Conservation (phyloP, 148 eudicot genomes). For the Camellia sinensis region DNA sequence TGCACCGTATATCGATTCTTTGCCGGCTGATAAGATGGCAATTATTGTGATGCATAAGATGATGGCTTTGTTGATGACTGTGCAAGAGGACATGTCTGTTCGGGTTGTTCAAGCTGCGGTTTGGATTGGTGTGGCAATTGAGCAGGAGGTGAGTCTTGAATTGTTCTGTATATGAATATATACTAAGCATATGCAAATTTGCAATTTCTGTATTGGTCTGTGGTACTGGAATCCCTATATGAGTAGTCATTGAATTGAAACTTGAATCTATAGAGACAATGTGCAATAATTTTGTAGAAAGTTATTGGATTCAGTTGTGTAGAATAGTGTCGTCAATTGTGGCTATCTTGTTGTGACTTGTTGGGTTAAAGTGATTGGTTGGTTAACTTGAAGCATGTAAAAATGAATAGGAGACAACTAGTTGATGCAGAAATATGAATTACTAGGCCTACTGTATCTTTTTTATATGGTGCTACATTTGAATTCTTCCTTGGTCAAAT, state of each 20-base stretch:
- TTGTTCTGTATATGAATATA: background rate
- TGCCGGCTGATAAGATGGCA: conserved; percentile 92
- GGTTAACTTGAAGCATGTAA: background rate
- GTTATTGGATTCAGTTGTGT: background rate
- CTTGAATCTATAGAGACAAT: background rate
- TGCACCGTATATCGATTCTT: conserved; percentile 51
- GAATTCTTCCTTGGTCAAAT: background rate
- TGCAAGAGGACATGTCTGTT: conserved; percentile 48
- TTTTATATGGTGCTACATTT: background rate
- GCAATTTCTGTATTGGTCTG: background rate
- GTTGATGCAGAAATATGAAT: conserved; percentile 5
- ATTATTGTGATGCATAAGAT: conserved; percentile 89
- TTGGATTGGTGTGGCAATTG: conserved; percentile 77
- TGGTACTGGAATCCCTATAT: background rate
- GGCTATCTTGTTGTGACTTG: background rate
- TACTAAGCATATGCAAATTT: background rate
- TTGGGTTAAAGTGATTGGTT: background rate
- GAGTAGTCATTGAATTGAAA: background rate
- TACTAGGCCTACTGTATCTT: background rate
- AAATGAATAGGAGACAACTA: background rate
- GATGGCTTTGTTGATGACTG: conserved; percentile 77
- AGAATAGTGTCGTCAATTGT: background rate
- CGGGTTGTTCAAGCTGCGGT: conserved; percentile 73
- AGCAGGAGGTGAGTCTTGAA: conserved; percentile 59
- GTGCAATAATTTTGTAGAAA: background rate